These are phyloP conservation scores for Colletotrichum sp. DNA, from an alignment of 2,329 filamentous ascomycete species.

Conservation along the genomic window DNA sequence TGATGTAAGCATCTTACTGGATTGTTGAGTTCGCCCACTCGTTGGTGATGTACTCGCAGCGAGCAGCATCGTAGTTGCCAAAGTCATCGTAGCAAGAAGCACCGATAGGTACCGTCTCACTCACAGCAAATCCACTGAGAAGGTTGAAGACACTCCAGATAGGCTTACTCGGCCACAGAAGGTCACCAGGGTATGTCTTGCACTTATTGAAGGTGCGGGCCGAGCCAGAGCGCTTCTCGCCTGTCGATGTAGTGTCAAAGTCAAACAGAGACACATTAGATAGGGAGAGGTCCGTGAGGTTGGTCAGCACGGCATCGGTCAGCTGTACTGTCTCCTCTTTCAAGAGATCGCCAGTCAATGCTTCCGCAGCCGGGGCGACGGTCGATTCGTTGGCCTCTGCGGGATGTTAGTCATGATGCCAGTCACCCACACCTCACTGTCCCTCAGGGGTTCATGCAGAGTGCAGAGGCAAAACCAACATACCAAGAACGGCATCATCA, in stretches of 20 bases:
- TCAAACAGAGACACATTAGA: slow-evolving; percentile 35
- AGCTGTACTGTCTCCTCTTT: not conserved
- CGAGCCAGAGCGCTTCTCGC: not conserved
- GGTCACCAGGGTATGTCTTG: slow-evolving; percentile 36
- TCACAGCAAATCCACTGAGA: slow-evolving; percentile 34
- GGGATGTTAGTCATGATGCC: not conserved
- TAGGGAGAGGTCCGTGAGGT: slow-evolving; percentile 32
- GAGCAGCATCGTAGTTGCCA: slow-evolving; percentile 28
- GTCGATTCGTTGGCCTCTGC: not conserved
- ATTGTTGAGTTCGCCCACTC: slow-evolving; percentile 31
- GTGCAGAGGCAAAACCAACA: not conserved
- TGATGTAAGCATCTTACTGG: slow-evolving; percentile 20
- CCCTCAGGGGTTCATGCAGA: not conserved
- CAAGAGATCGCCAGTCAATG: not conserved
- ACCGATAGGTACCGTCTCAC: slow-evolving; percentile 36
- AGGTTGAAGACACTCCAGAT: slow-evolving; percentile 37
- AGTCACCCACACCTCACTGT: not conserved
- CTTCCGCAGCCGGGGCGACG: not conserved
- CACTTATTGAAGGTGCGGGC: slow-evolving; percentile 32
- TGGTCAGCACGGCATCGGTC: slow-evolving; percentile 35
- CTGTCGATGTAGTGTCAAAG: not conserved
- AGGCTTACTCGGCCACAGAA: slow-evolving; percentile 27
- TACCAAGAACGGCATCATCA: not conserved
- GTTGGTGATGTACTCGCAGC: slow-evolving; percentile 28
- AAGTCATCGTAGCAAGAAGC: slow-evolving; percentile 33